Evolutionary conservation across 495 filamentous ascomycete species (phyloP).

Genomic region (Astrothelium macrocarpum): DNA sequence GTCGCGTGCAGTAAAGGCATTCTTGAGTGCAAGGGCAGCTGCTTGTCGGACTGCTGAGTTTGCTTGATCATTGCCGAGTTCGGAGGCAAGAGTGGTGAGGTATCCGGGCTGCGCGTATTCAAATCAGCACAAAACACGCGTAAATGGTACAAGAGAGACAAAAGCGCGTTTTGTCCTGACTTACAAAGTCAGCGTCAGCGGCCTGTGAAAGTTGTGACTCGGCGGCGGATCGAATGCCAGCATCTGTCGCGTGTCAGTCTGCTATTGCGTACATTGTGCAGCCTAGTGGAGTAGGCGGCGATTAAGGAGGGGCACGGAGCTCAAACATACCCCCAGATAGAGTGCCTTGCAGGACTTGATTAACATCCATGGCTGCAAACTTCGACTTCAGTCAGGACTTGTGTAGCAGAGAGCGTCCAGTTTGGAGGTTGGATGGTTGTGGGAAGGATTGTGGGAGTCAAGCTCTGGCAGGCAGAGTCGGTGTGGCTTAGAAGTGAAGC

Average conservation of each 20-base stretch:
- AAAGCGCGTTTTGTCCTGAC: slow-evolving; percentile 30
- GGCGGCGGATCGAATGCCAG: slow-evolving; percentile 73
- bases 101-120: slow-evolving; percentile 62
- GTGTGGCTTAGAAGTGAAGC: background rate
- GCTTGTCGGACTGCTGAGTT: slow-evolving; percentile 77
- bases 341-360: slow-evolving; percentile 82
- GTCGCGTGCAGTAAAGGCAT: slow-evolving; percentile 90
- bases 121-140: slow-evolving; percentile 15
- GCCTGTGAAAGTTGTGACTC: slow-evolving; percentile 91
- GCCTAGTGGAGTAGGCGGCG: background rate
- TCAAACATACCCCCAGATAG: slow-evolving; percentile 68
- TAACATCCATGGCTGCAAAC: slow-evolving; percentile 57
- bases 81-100: slow-evolving; percentile 78
- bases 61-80: slow-evolving; percentile 83
- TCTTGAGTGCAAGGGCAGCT: slow-evolving; percentile 93
- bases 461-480: background rate
- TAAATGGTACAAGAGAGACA: slow-evolving; percentile 21
- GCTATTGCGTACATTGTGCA: slow-evolving; percentile 3
- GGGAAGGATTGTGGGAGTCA: slow-evolving; percentile 1
- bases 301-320: slow-evolving; percentile 18
- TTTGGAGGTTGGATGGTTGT: background rate
- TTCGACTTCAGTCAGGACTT: background rate
- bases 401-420: background rate
- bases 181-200: slow-evolving; percentile 87
- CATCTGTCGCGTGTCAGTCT: slow-evolving; percentile 53